Percentiles rank a stretch among this genome's conserved stretches.
Evolutionary conservation across 2,329 filamentous ascomycete genomes (phyloP).

Genomic region (Phialemoniopsis sp.): DNA sequence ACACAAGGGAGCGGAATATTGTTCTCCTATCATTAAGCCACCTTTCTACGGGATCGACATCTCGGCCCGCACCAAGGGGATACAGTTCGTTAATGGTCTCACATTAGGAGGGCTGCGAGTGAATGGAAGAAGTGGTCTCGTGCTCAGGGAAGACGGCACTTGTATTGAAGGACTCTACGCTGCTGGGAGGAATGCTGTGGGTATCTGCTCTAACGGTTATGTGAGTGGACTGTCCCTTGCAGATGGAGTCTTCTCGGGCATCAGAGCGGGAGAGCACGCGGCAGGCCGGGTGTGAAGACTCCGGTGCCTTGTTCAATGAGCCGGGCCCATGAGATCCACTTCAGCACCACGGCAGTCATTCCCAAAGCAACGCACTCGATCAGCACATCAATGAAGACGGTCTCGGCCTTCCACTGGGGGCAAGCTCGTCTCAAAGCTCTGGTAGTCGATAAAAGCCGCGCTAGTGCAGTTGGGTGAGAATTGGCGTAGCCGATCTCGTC

Average conservation of each 20-base stretch:
- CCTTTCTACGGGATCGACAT: slow-evolving; percentile 6
- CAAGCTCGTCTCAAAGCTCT: too few species aligned
- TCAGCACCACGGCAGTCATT: too few species aligned
- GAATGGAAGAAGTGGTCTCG: neutral
- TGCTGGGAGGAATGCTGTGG: slow-evolving; percentile 4
- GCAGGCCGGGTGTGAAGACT: too few species aligned
- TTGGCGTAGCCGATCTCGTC: too few species aligned
- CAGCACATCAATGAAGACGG: too few species aligned
- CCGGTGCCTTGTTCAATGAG: too few species aligned
- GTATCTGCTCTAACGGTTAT: slow-evolving; percentile 6
- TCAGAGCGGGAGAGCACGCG: slow-evolving; percentile 4
- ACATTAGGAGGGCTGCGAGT: slow-evolving; percentile 4
- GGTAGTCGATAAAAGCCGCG: too few species aligned
- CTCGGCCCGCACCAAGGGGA: neutral
- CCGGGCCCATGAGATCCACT: too few species aligned
- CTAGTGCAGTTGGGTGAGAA: too few species aligned
- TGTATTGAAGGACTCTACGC: slow-evolving; percentile 5
- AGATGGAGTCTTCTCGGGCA: slow-evolving; percentile 7
- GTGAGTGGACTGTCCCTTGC: slow-evolving; percentile 6
- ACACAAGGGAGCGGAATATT: neutral
- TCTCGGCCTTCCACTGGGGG: too few species aligned
- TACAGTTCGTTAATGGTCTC: neutral
- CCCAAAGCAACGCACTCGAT: too few species aligned
- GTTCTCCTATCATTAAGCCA: neutral
- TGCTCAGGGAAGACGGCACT: slow-evolving; percentile 2